phyloP scores from a whole-genome alignment of 2,329 filamentous ascomycete species.

The Iodosphaeria phyllophila region DNA sequence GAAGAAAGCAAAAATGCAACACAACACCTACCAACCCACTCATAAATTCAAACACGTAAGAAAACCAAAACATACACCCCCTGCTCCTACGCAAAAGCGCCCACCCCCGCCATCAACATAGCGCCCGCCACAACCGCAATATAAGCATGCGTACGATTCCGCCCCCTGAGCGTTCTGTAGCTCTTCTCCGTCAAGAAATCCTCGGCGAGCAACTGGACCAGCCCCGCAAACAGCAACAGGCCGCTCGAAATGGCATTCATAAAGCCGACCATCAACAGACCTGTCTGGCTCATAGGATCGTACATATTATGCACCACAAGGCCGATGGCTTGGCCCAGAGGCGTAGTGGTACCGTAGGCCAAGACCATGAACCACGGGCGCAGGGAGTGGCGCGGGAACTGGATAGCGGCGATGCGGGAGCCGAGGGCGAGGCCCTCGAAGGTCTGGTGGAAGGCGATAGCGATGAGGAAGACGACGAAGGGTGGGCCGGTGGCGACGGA shows the following conservation, averaged over 20 bases:
- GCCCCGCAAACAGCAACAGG: conserved; percentile 60
- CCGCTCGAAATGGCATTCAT: conserved; percentile 78
- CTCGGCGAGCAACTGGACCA: conserved; percentile 72
- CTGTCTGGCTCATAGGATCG: conserved; percentile 57
- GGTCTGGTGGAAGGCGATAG: conserved; percentile 71
- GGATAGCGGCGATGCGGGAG: conserved; percentile 65
- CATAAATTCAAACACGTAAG: too few relatives aligned
- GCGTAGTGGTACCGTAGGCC: conserved; percentile 60
- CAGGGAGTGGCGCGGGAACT: conserved; percentile 53
- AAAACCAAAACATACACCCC: too few relatives aligned
- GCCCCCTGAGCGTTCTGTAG: conserved; percentile 45
- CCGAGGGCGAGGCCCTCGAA: conserved; percentile 80
- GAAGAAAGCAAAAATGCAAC: too few relatives aligned
- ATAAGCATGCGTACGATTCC: conserved; percentile 41
- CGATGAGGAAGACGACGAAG: conserved; percentile 63
- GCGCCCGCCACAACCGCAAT: conserved; percentile 44
- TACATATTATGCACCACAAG: conserved; percentile 62
- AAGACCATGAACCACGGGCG: conserved; percentile 74
- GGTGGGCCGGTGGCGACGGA: conserved; percentile 64
- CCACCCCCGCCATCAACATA: conserved; percentile 50
- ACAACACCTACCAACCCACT: too few relatives aligned
- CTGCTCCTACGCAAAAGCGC: conserved; percentile 45
- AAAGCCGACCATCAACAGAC: conserved; percentile 65
- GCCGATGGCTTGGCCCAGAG: conserved; percentile 68
- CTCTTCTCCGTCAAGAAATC: conserved; percentile 67